Conservation (phyloP, 805 yeast species). For the Cephaloascus albidus region DNA sequence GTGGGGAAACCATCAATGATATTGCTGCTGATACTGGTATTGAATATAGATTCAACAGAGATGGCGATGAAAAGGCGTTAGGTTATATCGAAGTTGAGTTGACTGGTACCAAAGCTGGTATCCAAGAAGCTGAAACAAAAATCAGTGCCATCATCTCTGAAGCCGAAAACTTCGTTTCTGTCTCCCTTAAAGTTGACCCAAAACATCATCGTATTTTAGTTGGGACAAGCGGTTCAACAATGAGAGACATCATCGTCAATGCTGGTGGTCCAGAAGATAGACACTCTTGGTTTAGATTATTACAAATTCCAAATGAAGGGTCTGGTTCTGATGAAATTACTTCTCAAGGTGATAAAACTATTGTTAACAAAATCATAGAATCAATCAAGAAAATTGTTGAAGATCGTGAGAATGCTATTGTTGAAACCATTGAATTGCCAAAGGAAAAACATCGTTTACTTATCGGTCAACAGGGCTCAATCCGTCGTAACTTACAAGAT, state of each 20-base stretch:
- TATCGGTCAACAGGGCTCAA: slow-evolving; percentile 75
- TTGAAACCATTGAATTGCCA: slow-evolving; percentile 48
- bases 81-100: slow-evolving; percentile 58
- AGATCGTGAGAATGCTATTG: slow-evolving; percentile 50
- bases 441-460: slow-evolving; percentile 66
- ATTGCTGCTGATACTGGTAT: slow-evolving; percentile 65
- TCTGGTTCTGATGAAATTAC: slow-evolving; percentile 50
- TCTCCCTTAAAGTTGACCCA: slow-evolving; percentile 57
- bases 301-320: slow-evolving; percentile 62
- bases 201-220: slow-evolving; percentile 67
- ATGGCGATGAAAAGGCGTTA: slow-evolving; percentile 29
- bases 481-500: slow-evolving; percentile 62
- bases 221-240: slow-evolving; percentile 69
- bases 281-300: slow-evolving; percentile 39
- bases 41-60: slow-evolving; percentile 37
- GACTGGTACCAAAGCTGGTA: slow-evolving; percentile 69
- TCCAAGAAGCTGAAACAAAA: slow-evolving; percentile 59
- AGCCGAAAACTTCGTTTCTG: slow-evolving; percentile 50
- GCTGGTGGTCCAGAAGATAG: slow-evolving; percentile 66
- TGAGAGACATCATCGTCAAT: slow-evolving; percentile 61
- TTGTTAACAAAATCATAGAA: slow-evolving; percentile 60
- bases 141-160: slow-evolving; percentile 58
- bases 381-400: slow-evolving; percentile 55
- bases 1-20: slow-evolving; percentile 76
- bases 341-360: slow-evolving; percentile 64